phyloP scores from a whole-genome alignment of 75 land plant species.

The Larix kaempferi region DNA sequence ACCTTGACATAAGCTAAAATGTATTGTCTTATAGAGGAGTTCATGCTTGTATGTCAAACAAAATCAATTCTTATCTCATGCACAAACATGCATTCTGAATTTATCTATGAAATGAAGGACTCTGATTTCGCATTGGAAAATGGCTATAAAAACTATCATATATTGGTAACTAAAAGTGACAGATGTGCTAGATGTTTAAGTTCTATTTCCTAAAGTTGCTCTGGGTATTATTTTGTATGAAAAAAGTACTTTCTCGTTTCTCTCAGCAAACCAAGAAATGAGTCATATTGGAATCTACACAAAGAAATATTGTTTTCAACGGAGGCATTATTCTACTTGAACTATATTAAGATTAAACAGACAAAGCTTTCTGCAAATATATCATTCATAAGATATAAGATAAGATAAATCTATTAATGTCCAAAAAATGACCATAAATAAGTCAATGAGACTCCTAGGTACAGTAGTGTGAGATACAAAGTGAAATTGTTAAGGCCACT shows the following conservation, averaged over 20 bases:
- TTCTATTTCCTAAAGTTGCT: neutral
- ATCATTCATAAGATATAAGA: neutral
- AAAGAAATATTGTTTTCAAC: neutral
- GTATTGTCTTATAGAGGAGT: neutral
- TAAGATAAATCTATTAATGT: too few relatives aligned
- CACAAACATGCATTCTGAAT: neutral
- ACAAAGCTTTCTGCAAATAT: neutral
- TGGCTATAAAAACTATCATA: neutral
- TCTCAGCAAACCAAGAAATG: neutral
- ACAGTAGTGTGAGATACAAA: too few relatives aligned
- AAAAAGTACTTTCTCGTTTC: neutral
- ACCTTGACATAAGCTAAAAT: neutral
- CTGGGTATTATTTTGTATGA: neutral
- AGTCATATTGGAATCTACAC: neutral
- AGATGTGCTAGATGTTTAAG: neutral
- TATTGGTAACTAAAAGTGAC: neutral
- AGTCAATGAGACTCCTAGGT: too few relatives aligned
- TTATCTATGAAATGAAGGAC: neutral
- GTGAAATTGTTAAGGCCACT: too few relatives aligned
- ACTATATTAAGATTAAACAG: neutral
- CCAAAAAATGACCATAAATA: too few relatives aligned
- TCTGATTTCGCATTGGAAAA: neutral
- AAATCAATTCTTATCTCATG: neutral
- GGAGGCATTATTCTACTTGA: neutral
- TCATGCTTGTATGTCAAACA: neutral